A percentile compares a stretch with the other conserved stretches of the same genome.
Conservation (phyloP, 106 monocot genomes). For the Dendrobium officinale region DNA sequence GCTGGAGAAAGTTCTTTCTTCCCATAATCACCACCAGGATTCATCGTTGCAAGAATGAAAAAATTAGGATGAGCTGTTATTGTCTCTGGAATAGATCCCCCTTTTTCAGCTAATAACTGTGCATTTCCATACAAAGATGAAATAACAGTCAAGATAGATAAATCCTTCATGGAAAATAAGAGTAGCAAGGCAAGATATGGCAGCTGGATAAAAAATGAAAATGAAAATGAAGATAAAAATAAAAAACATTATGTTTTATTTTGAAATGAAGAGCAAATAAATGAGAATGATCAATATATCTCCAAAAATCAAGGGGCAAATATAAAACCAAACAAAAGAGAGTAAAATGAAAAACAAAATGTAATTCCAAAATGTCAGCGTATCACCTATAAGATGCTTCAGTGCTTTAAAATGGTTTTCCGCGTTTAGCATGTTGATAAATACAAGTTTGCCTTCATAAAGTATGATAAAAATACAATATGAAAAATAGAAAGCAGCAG, state of each 20-base stretch:
- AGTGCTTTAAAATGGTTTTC: not conserved
- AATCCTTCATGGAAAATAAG: not conserved
- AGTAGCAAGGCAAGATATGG: not conserved
- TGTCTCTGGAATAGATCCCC: slow-evolving; percentile 56
- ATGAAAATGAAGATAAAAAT: no score
- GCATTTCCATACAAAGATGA: slow-evolving; percentile 9
- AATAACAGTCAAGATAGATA: not conserved
- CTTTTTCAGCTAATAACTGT: slow-evolving; percentile 88
- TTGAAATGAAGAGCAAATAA: not conserved
- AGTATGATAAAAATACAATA: not conserved
- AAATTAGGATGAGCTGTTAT: slow-evolving; percentile 71
- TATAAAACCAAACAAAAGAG: not conserved
- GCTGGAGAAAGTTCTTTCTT: slow-evolving; percentile 97
- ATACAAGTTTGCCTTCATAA: not conserved
- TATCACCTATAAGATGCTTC: not conserved
- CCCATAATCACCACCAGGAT: slow-evolving; percentile 98
- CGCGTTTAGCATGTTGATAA: not conserved
- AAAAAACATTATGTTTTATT: not conserved
- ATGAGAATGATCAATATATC: not conserved
- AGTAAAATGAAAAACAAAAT: not conserved
- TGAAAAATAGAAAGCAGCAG: not conserved
- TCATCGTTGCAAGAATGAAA: slow-evolving; percentile 92
- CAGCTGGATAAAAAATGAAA: not conserved
- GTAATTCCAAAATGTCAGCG: not conserved
- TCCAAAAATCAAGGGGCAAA: not conserved